These are phyloP conservation scores for Wallacemonas sp. DNA, from an alignment of 208 protist species.

Conservation along the genomic window DNA sequence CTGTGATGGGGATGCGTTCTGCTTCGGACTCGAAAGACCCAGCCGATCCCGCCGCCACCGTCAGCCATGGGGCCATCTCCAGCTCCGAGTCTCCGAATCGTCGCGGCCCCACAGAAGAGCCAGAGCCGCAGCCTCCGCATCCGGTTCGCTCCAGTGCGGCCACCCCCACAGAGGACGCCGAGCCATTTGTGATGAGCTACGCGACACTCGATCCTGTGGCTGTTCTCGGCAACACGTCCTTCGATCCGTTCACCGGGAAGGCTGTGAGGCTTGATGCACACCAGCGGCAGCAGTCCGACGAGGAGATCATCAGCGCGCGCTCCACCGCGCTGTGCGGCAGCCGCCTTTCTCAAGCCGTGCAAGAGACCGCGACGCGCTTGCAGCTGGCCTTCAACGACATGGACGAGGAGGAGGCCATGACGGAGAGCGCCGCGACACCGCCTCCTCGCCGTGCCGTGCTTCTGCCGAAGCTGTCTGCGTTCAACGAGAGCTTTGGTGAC, in stretches of 20 bases:
- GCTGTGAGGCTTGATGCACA: neutral
- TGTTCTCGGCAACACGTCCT: slow-evolving; percentile 10
- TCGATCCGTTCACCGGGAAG: slow-evolving; percentile 9
- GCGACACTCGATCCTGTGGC: slow-evolving; percentile 10
- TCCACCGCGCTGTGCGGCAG: slow-evolving; percentile 10
- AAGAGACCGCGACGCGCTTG: neutral
- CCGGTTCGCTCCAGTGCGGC: neutral
- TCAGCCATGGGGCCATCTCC: neutral
- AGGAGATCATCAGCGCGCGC: slow-evolving; percentile 1
- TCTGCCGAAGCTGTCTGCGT: slow-evolving; percentile 1
- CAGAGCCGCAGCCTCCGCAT: slow-evolving; percentile 18
- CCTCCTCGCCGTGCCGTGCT: slow-evolving; percentile 3
- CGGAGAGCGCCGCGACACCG: slow-evolving; percentile 3
- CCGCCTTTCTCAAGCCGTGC: slow-evolving; percentile 3
- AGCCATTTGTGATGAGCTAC: slow-evolving; percentile 19
- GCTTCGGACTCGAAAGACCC: slow-evolving; percentile 11
- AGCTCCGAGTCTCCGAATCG: slow-evolving; percentile 1
- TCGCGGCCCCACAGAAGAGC: slow-evolving; percentile 2
- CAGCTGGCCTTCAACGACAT: slow-evolving; percentile 8
- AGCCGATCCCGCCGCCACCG: neutral
- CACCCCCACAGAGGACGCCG: slow-evolving; percentile 3
- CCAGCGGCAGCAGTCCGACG: neutral
- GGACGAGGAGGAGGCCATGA: slow-evolving; percentile 13
- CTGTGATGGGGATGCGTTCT: neutral
- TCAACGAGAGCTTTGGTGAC: slow-evolving; percentile 11